Evolutionary conservation across 2,329 filamentous ascomycete genomes (phyloP).

Genomic region (Diatrype stigma): DNA sequence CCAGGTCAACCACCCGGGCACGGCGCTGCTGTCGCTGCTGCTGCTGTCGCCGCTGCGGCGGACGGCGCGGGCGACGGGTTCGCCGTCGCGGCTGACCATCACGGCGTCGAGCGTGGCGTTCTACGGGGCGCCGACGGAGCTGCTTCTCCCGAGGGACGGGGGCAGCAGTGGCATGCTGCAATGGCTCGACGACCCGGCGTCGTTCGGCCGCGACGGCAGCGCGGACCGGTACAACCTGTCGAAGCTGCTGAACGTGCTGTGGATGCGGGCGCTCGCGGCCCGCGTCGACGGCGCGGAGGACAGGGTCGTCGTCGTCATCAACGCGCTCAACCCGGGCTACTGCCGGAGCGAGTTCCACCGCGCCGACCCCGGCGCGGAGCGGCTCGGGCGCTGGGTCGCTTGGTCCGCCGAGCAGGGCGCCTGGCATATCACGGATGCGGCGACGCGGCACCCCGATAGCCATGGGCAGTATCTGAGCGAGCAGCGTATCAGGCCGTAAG

Average conservation of each 20-base stretch:
- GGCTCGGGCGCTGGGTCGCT: slow-evolving; percentile 3
- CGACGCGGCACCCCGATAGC: slow-evolving; percentile 6
- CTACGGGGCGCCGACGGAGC: not conserved
- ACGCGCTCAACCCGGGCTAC: slow-evolving; percentile 14
- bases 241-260: slow-evolving; percentile 14
- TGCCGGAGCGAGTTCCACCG: slow-evolving; percentile 15
- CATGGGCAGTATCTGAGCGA: slow-evolving; percentile 13
- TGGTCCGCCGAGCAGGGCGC: slow-evolving; percentile 8
- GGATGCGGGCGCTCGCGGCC: slow-evolving; percentile 11
- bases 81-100: slow-evolving; percentile 12
- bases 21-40: slow-evolving; percentile 12
- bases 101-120: slow-evolving; percentile 14
- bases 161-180: slow-evolving; percentile 5
- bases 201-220: slow-evolving; percentile 9
- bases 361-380: slow-evolving; percentile 5
- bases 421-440: slow-evolving; percentile 13
- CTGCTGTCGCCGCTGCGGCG: slow-evolving; percentile 8
- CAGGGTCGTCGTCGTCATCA: slow-evolving; percentile 7
- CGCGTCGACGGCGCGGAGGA: slow-evolving; percentile 3
- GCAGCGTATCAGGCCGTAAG: slow-evolving; percentile 13
- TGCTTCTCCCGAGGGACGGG: not conserved
- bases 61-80: slow-evolving; percentile 5
- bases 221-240: slow-evolving; percentile 11
- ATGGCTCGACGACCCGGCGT: slow-evolving; percentile 11
- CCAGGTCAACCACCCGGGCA: slow-evolving; percentile 12